Percentiles rank a stretch among this genome's conserved stretches.
These are phyloP conservation scores for Moniliella sp. DNA, from an alignment of 1,284 basidiomycete genomes.

Conservation along the genomic window DNA sequence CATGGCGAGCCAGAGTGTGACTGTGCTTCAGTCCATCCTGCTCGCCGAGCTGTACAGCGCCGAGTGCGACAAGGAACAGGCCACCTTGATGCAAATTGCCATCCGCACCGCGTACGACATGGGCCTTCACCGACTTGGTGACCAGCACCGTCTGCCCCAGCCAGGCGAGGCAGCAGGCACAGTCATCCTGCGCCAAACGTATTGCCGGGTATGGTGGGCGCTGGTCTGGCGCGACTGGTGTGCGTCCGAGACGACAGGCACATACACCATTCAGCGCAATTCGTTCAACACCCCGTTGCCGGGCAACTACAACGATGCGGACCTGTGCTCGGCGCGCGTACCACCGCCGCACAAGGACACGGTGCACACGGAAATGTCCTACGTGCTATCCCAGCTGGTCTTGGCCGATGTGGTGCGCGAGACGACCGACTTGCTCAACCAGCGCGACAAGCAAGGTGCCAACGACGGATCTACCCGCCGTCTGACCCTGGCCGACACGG, in stretches of 20 bases:
- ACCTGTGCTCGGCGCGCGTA: slow-evolving; percentile 13
- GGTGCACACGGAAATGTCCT: slow-evolving; percentile 26
- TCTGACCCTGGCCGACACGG: slow-evolving; percentile 9
- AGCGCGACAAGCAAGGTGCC: slow-evolving; percentile 7
- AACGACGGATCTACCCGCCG: slow-evolving; percentile 6
- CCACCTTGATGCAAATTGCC: slow-evolving; percentile 12
- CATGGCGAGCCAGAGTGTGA: slow-evolving; percentile 12
- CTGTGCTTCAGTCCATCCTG: slow-evolving; percentile 21
- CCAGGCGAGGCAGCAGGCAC: not conserved
- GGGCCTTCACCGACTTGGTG: slow-evolving; percentile 23
- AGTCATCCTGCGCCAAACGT: slow-evolving; percentile 8
- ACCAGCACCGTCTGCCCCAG: slow-evolving; percentile 1
- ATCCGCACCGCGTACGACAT: slow-evolving; percentile 26
- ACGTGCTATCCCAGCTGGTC: slow-evolving; percentile 13
- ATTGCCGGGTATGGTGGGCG: slow-evolving; percentile 26
- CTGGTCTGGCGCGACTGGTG: slow-evolving; percentile 21
- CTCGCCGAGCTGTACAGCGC: slow-evolving; percentile 14
- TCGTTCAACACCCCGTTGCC: slow-evolving; percentile 28
- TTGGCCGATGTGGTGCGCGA: slow-evolving; percentile 14
- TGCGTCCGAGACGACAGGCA: slow-evolving; percentile 3
- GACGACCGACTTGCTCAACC: slow-evolving; percentile 12
- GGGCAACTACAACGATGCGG: slow-evolving; percentile 26
- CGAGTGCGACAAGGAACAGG: slow-evolving; percentile 8
- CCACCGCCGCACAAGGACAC: slow-evolving; percentile 11
- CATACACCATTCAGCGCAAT: slow-evolving; percentile 15